Evolutionary conservation across 1,139 yeast genomes (phyloP).

Genomic region (Pichia sp.): DNA sequence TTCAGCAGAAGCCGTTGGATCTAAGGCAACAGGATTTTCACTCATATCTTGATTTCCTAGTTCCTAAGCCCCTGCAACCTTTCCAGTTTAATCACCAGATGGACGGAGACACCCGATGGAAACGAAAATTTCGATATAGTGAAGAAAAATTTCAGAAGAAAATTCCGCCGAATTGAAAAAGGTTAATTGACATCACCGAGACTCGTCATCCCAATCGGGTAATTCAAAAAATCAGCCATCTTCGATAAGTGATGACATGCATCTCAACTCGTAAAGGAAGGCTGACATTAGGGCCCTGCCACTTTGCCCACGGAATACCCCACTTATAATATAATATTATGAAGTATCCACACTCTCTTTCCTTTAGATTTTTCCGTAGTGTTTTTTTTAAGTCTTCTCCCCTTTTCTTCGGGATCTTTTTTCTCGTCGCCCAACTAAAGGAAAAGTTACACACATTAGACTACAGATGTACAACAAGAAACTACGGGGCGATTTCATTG

Average conservation of each 20-base stretch:
- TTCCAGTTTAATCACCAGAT: no score
- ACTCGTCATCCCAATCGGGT: slow-evolving; percentile 20
- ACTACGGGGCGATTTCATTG: slow-evolving; percentile 13
- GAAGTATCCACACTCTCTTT: no score
- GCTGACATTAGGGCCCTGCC: not conserved
- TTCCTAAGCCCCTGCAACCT: not conserved
- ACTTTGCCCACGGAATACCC: not conserved
- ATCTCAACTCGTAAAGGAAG: not conserved
- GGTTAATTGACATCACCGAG: not conserved
- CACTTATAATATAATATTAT: no score
- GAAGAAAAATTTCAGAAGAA: not conserved
- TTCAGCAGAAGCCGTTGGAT: not conserved
- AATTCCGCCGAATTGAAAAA: not conserved
- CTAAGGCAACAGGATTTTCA: not conserved
- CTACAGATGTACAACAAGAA: slow-evolving; percentile 5
- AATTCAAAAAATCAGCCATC: slow-evolving; percentile 15
- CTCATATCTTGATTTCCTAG: not conserved
- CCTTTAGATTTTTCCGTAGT: no score
- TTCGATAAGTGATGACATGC: not conserved
- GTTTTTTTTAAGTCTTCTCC: no score
- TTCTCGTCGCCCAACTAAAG: not conserved
- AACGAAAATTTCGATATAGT: not conserved
- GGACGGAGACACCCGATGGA: not conserved
- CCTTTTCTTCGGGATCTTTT: no score
- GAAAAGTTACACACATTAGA: not conserved